Percentiles rank a stretch among this genome's conserved stretches.
These are phyloP conservation scores for Eremochloa ophiuroides DNA, from an alignment of 176 grass and related monocot species.

Conservation along the genomic window DNA sequence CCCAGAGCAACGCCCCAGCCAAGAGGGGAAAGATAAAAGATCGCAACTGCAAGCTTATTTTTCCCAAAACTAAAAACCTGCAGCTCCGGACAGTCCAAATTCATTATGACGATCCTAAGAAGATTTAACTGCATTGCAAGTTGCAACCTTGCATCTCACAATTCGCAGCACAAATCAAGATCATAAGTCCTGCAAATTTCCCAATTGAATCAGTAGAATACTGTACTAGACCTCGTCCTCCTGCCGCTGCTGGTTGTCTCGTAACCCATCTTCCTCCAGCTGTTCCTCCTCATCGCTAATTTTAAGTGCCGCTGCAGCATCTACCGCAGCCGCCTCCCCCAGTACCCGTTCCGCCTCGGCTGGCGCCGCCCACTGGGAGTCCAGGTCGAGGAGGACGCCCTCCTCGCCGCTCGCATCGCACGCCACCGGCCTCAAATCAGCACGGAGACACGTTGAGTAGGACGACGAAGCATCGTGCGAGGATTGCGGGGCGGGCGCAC, in stretches of 20 bases:
- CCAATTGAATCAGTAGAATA: neutral
- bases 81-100: neutral
- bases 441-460: neutral
- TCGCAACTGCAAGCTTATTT: neutral
- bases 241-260: conserved; percentile 22
- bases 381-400: conserved; percentile 23
- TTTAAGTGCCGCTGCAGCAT: neutral
- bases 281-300: neutral
- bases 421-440: neutral
- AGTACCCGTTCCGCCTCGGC: conserved; percentile 13
- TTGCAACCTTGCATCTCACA: neutral
- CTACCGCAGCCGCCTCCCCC: neutral
- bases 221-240: conserved; percentile 9
- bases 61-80: neutral
- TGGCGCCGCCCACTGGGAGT: conserved; percentile 19
- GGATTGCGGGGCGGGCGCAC: neutral
- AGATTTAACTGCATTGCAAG: neutral
- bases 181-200: neutral
- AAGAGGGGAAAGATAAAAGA: neutral
- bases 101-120: neutral
- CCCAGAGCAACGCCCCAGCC: neutral
- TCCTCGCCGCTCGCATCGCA: neutral
- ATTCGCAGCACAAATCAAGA: neutral
- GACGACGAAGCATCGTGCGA: neutral
- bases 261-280: neutral